Evolutionary conservation across 2,329 filamentous ascomycete genomes (phyloP), one percentile per base, ranked within the genome.

Genomic region (Chalara sp.): DNA sequence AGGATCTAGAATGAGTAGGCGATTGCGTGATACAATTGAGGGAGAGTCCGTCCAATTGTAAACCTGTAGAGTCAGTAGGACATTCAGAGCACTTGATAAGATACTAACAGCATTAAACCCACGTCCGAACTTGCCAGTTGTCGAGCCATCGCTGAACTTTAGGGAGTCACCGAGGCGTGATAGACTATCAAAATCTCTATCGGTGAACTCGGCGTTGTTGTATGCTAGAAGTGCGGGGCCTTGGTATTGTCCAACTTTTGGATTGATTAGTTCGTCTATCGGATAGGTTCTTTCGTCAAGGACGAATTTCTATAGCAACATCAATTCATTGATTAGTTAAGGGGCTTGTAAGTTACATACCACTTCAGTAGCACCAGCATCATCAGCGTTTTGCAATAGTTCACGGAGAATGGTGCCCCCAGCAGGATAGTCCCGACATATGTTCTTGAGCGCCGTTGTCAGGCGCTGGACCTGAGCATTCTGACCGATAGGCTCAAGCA

Each of bases 341-440:
- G 10, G 11, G 42, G 30, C 13, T n/a, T 11, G 31, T 31, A 44
- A 42, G 11, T 13, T 44, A 30, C 56, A 35, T 57, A 63, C 61
- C 60, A 96, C 91, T 54, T 83, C 89, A 13, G 83, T 88, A 47
- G 92, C 92, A 63, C 89, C 86, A 32, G 93, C 93, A 72, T 99
- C 93, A 61, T 93, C 91, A 21, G 93, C 93, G 67, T 99, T 99
- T 65, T 97, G 93, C 44, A 99, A 89, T 53, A 97, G 83, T 67
- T 99, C 93, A 72, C 93, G 82, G 13, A 21, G 21, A 21, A 21
- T 21, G 21, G 21, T 21, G 21, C 21, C 21, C 3, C 21, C 21
- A 21, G 21, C 21, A 21, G 21, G 21, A 21, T 21, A 21, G 21
- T 21, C 21, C 21, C 21, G 21, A 21, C 21, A 21, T 21, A 21